Conservation (phyloP, 208 protist species). For the Wallacemonas sp. region DNA sequence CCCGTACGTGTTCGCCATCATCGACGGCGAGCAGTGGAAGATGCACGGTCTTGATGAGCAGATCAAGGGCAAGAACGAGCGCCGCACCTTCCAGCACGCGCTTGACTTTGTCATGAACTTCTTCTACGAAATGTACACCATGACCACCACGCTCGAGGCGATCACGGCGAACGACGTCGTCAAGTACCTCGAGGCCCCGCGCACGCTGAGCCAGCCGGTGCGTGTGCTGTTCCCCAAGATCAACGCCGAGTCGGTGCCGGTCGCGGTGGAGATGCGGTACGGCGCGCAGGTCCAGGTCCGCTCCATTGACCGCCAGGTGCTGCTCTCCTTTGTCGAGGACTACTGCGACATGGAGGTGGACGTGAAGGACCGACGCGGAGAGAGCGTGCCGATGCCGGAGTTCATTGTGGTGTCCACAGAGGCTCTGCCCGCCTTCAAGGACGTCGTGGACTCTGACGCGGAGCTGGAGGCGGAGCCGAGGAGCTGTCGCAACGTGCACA, state of each 20-base stretch:
- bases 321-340: slow-evolving; percentile 64
- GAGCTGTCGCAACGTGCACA: slow-evolving; percentile 59
- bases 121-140: slow-evolving; percentile 53
- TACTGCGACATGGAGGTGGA: slow-evolving; percentile 72
- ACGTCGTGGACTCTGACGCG: slow-evolving; percentile 13
- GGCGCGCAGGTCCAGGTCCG: slow-evolving; percentile 40
- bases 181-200: slow-evolving; percentile 52
- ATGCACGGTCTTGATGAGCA: slow-evolving; percentile 43
- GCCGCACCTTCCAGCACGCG: slow-evolving; percentile 37
- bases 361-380: slow-evolving; percentile 58
- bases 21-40: slow-evolving; percentile 70
- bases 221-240: slow-evolving; percentile 47
- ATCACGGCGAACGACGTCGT: slow-evolving; percentile 39
- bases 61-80: slow-evolving; percentile 37
- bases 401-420: slow-evolving; percentile 69
- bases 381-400: slow-evolving; percentile 58
- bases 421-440: slow-evolving; percentile 24
- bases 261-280: slow-evolving; percentile 64
- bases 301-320: slow-evolving; percentile 41
- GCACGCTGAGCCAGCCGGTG: slow-evolving; percentile 26
- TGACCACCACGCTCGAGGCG: slow-evolving; percentile 31
- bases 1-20: slow-evolving; percentile 55
- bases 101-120: slow-evolving; percentile 81
- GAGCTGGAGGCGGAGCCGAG: slow-evolving; percentile 14
- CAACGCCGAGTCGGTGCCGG: slow-evolving; percentile 48